These are phyloP conservation scores for Boechera stricta DNA, from an alignment of 345 rosid species.

Conservation along the genomic window DNA sequence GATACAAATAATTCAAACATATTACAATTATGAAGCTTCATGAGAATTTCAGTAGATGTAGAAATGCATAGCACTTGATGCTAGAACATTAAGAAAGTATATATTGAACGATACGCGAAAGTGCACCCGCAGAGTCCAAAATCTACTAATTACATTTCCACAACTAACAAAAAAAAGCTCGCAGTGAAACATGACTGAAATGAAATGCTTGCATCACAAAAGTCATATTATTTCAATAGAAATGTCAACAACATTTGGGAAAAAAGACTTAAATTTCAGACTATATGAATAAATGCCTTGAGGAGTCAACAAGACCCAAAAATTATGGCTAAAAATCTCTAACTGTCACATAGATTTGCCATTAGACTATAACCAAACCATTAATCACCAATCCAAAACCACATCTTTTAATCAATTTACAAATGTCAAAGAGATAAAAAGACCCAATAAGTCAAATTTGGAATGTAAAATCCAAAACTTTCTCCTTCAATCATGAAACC, in stretches of 20 bases:
- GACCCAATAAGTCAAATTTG: not conserved
- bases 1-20: not conserved
- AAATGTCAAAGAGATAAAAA: slow-evolving; percentile 3
- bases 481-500: slow-evolving; percentile 7
- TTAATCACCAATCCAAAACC: slow-evolving; percentile 8
- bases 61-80: not conserved
- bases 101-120: not conserved
- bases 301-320: not conserved
- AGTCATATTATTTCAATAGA: not conserved
- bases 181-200: not conserved
- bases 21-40: not conserved
- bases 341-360: not conserved
- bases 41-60: not conserved
- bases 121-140: not conserved
- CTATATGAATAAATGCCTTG: not conserved
- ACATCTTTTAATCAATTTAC: slow-evolving; percentile 1
- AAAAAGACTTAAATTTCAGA: not conserved
- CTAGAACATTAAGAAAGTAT: not conserved
- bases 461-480: not conserved
- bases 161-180: no score
- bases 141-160: not conserved
- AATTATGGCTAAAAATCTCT: not conserved
- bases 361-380: not conserved
- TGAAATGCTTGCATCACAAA: slow-evolving; percentile 11
- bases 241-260: not conserved